Conservation (phyloP, 2,329 filamentous ascomycete genomes). For the Furcasterigmium furcatum region DNA sequence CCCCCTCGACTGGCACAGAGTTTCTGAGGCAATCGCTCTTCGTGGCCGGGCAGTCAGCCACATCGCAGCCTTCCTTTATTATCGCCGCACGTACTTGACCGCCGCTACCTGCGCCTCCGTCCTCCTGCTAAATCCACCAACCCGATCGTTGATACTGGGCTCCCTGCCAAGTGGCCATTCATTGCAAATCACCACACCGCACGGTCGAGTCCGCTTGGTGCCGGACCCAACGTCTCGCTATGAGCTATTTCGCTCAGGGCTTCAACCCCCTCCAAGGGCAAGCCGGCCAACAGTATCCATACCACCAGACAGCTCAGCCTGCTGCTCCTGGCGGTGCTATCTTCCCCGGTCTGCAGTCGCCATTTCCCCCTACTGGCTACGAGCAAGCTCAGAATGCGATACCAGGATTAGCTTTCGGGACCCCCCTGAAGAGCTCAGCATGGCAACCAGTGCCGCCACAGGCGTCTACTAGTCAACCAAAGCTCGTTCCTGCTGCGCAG, state of each 20-base stretch:
- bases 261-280: neutral
- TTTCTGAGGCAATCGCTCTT: too few species aligned
- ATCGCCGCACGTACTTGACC: too few species aligned
- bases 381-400: constrained; percentile 17
- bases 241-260: neutral
- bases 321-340: neutral
- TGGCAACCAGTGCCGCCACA: constrained; percentile 1
- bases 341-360: neutral
- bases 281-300: neutral
- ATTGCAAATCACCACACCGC: too few species aligned
- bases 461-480: constrained; percentile 9
- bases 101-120: too few species aligned
- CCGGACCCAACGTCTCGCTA: too few species aligned
- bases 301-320: neutral
- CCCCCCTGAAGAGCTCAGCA: neutral
- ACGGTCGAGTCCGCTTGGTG: too few species aligned
- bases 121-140: too few species aligned
- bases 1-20: too few species aligned
- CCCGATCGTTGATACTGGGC: too few species aligned
- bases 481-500: constrained; percentile 12
- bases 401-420: constrained; percentile 18
- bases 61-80: too few species aligned
- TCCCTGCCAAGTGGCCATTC: too few species aligned
- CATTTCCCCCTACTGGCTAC: constrained; percentile 6
- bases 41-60: too few species aligned